Percentiles rank a stretch among this genome's conserved stretches.
Evolutionary conservation across 225 moss, liverwort and hornwort genomes (phyloP).

Genomic region (Thuidium tamariscinum): DNA sequence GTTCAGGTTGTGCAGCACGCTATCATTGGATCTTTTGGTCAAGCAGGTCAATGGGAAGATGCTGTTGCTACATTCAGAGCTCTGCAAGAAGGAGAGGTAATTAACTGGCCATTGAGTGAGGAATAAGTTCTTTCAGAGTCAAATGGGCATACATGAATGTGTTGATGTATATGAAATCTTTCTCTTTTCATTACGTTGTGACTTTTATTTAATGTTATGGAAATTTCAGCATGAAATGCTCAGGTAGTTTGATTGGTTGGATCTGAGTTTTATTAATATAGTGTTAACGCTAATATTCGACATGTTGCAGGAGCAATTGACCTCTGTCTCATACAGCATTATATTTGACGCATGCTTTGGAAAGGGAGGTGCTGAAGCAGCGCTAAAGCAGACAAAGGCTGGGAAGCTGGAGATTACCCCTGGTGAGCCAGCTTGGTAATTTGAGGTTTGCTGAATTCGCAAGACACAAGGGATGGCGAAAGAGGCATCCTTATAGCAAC

Average conservation of each 20-base stretch:
- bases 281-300: not conserved
- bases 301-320: constrained; percentile 54
- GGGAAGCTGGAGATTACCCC: constrained; percentile 46
- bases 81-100: constrained; percentile 56
- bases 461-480: not conserved
- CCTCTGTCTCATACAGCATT: constrained; percentile 64
- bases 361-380: constrained; percentile 42
- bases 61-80: constrained; percentile 64
- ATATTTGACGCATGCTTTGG: constrained; percentile 77
- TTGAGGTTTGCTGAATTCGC: not conserved
- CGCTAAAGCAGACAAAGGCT: constrained; percentile 26
- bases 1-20: constrained; percentile 68
- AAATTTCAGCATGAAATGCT: not conserved
- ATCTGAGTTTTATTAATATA: not conserved
- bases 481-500: not conserved
- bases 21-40: constrained; percentile 73
- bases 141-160: not conserved
- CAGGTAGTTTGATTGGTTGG: not conserved
- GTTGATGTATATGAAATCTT: not conserved
- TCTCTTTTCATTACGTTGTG: not conserved
- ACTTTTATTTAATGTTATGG: not conserved
- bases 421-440: constrained; percentile 35
- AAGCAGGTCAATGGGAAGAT: constrained; percentile 75
- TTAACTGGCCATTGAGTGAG: not conserved
- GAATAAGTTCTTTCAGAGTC: not conserved